Evolutionary conservation across 2,329 filamentous ascomycete species (phyloP).

Genomic region (Penicillium corylophilum): DNA sequence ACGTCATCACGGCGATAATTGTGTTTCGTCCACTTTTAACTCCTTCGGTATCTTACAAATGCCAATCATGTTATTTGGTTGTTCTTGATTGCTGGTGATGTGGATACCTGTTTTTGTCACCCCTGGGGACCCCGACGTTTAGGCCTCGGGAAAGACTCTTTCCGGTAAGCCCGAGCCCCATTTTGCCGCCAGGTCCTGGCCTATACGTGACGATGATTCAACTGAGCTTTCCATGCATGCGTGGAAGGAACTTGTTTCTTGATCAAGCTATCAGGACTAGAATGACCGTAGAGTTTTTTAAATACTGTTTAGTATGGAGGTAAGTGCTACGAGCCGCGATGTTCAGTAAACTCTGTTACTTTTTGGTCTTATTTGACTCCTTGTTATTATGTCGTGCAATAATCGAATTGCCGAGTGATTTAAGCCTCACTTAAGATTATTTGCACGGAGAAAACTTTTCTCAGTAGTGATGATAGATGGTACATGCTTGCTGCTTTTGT

Average conservation of each 20-base stretch:
- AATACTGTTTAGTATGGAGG: too few species aligned
- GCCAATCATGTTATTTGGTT: neutral
- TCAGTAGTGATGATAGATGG: neutral
- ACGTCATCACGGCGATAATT: neutral
- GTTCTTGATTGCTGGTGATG: neutral
- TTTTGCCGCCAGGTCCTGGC: neutral
- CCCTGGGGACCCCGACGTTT: neutral
- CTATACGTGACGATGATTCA: neutral
- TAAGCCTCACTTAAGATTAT: neutral
- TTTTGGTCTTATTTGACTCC: neutral
- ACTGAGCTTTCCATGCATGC: too few species aligned
- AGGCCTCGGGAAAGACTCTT: neutral
- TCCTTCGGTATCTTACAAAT: neutral
- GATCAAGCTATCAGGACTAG: too few species aligned
- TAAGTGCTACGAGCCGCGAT: too few species aligned
- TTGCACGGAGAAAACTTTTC: neutral
- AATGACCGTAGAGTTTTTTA: too few species aligned
- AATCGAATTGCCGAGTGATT: neutral
- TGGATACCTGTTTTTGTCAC: neutral
- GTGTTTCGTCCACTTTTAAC: neutral
- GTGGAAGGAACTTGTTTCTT: too few species aligned
- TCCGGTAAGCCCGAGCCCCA: neutral
- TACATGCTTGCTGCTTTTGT: neutral
- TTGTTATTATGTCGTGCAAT: neutral
- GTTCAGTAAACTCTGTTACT: too few species aligned